phyloP scores from a whole-genome alignment of 768 basidiomycete species.

The Collybiopsis luxurians region DNA sequence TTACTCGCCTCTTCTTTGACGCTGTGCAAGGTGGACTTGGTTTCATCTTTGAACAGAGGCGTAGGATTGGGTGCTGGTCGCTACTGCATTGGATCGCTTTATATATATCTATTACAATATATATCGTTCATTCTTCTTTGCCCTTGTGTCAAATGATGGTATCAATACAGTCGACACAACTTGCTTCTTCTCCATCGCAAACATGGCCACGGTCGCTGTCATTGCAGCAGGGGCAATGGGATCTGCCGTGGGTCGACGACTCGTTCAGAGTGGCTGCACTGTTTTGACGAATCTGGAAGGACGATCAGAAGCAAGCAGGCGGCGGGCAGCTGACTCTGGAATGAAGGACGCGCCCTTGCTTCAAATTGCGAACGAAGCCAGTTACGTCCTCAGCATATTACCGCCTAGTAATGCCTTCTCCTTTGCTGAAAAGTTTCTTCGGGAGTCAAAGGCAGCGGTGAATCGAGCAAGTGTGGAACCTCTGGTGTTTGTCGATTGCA shows the following conservation, averaged over 20 bases:
- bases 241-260: constrained; percentile 46
- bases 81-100: constrained; percentile 7
- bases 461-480: constrained; percentile 7
- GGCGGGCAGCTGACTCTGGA: constrained; percentile 48
- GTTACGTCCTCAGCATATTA: constrained; percentile 55
- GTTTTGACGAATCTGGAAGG: constrained; percentile 55
- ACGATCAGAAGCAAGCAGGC: constrained; percentile 48
- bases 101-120: neutral
- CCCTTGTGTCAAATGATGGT: too few relatives aligned
- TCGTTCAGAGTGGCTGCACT: constrained; percentile 44
- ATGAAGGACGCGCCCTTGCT: constrained; percentile 38
- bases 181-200: neutral
- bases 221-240: constrained; percentile 63
- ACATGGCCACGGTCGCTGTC: constrained; percentile 36
- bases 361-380: constrained; percentile 29
- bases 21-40: neutral
- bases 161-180: too few relatives aligned
- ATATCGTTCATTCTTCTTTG: neutral
- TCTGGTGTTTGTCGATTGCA: constrained; percentile 52
- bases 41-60: neutral
- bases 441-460: constrained; percentile 20
- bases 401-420: constrained; percentile 52
- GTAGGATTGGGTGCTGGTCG: constrained; percentile 9
- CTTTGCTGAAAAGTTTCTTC: constrained; percentile 38
- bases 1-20: neutral